Conservation (phyloP, 2,329 filamentous ascomycete genomes). For the Hymenoscyphus fraxineus region DNA sequence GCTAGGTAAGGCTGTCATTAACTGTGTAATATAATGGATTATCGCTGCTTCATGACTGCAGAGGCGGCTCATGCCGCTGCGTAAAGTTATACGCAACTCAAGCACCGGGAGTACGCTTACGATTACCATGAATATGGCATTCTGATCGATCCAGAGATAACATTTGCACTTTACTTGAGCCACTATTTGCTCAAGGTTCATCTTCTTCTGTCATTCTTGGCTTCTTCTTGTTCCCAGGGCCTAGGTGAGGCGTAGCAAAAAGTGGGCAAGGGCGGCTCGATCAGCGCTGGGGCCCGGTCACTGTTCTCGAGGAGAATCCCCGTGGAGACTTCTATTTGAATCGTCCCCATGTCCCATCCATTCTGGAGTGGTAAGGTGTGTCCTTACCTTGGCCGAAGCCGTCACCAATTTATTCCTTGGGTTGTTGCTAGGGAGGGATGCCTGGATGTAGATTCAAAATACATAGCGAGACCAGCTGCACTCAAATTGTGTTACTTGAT, state of each 20-base stretch:
- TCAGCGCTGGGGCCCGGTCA: constrained; percentile 3
- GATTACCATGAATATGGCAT: background rate
- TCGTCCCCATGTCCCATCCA: background rate
- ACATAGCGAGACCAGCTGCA: background rate
- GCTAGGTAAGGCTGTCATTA: too few relatives aligned
- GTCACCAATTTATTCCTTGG: background rate
- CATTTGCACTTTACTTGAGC: background rate
- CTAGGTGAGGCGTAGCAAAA: background rate
- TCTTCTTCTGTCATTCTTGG: constrained; percentile 1
- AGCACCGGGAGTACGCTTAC: background rate
- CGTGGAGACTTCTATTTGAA: background rate
- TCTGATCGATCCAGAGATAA: background rate
- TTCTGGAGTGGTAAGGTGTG: background rate
- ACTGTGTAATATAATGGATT: background rate
- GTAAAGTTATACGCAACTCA: background rate
- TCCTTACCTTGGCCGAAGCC: background rate
- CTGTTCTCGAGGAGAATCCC: constrained; percentile 1
- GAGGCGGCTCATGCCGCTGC: background rate
- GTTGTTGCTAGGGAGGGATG: background rate
- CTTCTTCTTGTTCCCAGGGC: background rate
- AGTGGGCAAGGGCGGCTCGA: background rate
- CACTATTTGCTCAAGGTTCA: background rate
- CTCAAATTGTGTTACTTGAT: background rate
- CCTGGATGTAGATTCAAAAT: too few relatives aligned
- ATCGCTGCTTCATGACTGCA: background rate